Conservation (phyloP, 176 grass and related monocot species). For the Oryza longistaminata region DNA sequence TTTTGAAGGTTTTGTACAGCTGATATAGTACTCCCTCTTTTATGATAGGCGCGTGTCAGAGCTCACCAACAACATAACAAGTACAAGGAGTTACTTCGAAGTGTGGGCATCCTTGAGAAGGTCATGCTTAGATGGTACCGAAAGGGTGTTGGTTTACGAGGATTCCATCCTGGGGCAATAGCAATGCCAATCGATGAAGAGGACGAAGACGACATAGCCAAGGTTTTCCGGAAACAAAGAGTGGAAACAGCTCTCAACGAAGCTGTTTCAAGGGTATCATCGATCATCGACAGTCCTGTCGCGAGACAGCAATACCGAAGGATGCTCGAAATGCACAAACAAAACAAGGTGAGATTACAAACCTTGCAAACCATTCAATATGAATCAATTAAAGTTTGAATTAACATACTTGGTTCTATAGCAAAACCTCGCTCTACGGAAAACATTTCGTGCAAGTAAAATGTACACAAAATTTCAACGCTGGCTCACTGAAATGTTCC, state of each 20-base stretch:
- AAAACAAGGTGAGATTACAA: constrained; percentile 51
- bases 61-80: constrained; percentile 72
- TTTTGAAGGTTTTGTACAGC: background rate
- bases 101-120: constrained; percentile 77
- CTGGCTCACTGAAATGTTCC: background rate
- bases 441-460: constrained; percentile 1
- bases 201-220: constrained; percentile 60
- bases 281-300: constrained; percentile 41
- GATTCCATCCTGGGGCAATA: constrained; percentile 47
- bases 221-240: constrained; percentile 68
- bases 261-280: constrained; percentile 72
- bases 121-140: constrained; percentile 67
- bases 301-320: constrained; percentile 73
- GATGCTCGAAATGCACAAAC: constrained; percentile 69
- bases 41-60: constrained; percentile 73
- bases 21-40: constrained; percentile 22
- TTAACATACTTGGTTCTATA: background rate
- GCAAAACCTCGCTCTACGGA: background rate
- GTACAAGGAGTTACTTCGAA: constrained; percentile 55
- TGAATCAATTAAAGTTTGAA: background rate
- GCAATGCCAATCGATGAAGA: constrained; percentile 57
- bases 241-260: constrained; percentile 72
- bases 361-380: background rate
- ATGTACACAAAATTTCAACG: background rate
- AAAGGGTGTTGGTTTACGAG: constrained; percentile 66